Evolutionary conservation across 192 early-diverging fungal species (phyloP).

Genomic region (Ambispora gerdemannii): DNA sequence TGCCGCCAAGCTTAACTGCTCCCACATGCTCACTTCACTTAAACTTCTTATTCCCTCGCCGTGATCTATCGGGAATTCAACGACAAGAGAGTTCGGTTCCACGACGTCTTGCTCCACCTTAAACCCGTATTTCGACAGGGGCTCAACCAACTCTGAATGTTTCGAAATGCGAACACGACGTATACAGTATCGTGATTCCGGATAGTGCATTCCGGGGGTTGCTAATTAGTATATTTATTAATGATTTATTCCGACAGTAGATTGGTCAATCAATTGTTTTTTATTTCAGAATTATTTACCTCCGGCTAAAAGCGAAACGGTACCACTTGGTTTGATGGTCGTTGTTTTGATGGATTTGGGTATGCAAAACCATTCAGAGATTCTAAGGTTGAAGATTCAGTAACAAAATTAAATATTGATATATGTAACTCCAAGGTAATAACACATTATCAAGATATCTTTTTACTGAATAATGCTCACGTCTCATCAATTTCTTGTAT

Average conservation of each 20-base stretch:
- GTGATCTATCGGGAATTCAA: constrained; percentile 48
- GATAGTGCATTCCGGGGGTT: constrained; percentile 53
- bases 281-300: background rate
- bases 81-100: constrained; percentile 37
- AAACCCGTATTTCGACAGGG: constrained; percentile 35
- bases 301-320: constrained; percentile 48
- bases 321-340: constrained; percentile 46
- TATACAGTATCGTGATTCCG: constrained; percentile 49
- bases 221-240: too few relatives aligned
- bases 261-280: background rate
- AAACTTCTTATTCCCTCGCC: constrained; percentile 43
- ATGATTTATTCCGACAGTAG: background rate
- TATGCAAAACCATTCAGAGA: constrained; percentile 44
- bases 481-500: constrained; percentile 35
- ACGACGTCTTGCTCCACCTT: constrained; percentile 40
- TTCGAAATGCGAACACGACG: constrained; percentile 44
- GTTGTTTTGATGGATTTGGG: constrained; percentile 46
- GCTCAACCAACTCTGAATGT: constrained; percentile 32
- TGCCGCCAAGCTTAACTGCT: constrained; percentile 47
- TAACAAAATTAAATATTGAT: too few relatives aligned
- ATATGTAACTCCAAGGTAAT: too few relatives aligned
- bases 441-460: too few relatives aligned
- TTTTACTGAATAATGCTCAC: background rate
- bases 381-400: background rate
- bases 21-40: constrained; percentile 46